Percentiles rank a stretch among this genome's conserved stretches.
phyloP scores from a whole-genome alignment of 345 rosid species.

The Rhodomyrtus tomentosa region DNA sequence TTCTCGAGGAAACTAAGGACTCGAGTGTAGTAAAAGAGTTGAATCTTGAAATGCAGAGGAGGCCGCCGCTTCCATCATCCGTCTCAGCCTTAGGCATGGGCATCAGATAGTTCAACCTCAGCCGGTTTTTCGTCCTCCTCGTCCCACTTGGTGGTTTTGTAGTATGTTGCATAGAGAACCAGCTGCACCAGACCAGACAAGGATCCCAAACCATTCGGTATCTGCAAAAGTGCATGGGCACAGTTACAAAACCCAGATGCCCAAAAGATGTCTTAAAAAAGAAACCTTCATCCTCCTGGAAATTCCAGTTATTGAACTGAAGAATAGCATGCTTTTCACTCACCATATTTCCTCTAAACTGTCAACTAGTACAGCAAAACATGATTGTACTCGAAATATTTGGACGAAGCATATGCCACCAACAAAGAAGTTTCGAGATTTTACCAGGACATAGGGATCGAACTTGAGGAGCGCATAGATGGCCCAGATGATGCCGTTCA shows the following conservation, averaged over 20 bases:
- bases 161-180: conserved; percentile 23
- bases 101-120: conserved; percentile 14
- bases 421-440: neutral
- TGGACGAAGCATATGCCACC: neutral
- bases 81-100: neutral
- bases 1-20: neutral
- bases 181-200: conserved; percentile 44
- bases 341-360: neutral
- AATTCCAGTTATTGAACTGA: neutral
- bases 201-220: conserved; percentile 44
- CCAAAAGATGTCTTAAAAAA: neutral
- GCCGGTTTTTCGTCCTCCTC: conserved; percentile 9
- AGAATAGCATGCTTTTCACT: neutral
- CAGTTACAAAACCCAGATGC: neutral
- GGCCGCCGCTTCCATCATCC: neutral
- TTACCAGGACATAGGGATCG: conserved; percentile 53
- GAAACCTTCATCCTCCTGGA: neutral
- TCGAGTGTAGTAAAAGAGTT: neutral
- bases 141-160: conserved; percentile 34
- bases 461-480: conserved; percentile 42
- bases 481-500: conserved; percentile 50
- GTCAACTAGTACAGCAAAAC: neutral
- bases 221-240: neutral
- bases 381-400: neutral
- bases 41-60: neutral